These are phyloP conservation scores for Astraeus odoratus DNA, from an alignment of 768 basidiomycete species.

Conservation along the genomic window DNA sequence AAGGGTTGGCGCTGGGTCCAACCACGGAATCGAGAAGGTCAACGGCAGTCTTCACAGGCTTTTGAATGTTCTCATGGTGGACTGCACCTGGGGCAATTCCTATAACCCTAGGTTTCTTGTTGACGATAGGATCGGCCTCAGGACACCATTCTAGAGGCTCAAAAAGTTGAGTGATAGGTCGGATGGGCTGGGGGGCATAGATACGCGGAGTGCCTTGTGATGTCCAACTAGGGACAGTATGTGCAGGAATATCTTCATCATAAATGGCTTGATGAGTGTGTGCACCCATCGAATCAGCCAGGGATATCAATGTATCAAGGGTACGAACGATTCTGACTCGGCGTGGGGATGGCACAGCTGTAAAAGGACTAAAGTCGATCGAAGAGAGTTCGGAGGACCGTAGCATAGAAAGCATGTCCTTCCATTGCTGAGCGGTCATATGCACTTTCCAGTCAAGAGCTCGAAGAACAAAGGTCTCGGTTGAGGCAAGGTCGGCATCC, in stretches of 20 bases:
- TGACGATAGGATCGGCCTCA: slow-evolving; percentile 23
- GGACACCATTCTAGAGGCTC: slow-evolving; percentile 23
- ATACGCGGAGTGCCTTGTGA: slow-evolving; percentile 4
- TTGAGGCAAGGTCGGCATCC: slow-evolving; percentile 16
- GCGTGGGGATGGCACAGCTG: slow-evolving; percentile 11
- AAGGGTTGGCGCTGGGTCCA: too few species aligned
- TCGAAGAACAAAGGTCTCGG: slow-evolving; percentile 15
- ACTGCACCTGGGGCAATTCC: slow-evolving; percentile 25
- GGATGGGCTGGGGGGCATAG: slow-evolving; percentile 12
- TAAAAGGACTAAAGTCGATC: slow-evolving; percentile 19
- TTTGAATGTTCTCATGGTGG: not conserved
- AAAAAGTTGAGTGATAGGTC: slow-evolving; percentile 7
- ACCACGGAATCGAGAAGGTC: too few species aligned
- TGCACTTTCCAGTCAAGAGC: slow-evolving; percentile 2
- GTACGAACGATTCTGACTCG: slow-evolving; percentile 11
- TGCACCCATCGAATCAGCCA: slow-evolving; percentile 3
- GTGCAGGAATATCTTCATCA: not conserved
- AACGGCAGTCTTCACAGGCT: too few species aligned
- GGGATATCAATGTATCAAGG: slow-evolving; percentile 16
- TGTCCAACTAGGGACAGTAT: not conserved
- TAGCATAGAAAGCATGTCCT: slow-evolving; percentile 11
- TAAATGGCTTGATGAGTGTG: not conserved
- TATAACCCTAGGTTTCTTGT: slow-evolving; percentile 19
- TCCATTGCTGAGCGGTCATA: slow-evolving; percentile 17
- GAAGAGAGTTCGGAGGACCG: slow-evolving; percentile 18